Evolutionary conservation across 1,284 basidiomycete genomes (phyloP).

Genomic region (Gymnopus androsaceus): DNA sequence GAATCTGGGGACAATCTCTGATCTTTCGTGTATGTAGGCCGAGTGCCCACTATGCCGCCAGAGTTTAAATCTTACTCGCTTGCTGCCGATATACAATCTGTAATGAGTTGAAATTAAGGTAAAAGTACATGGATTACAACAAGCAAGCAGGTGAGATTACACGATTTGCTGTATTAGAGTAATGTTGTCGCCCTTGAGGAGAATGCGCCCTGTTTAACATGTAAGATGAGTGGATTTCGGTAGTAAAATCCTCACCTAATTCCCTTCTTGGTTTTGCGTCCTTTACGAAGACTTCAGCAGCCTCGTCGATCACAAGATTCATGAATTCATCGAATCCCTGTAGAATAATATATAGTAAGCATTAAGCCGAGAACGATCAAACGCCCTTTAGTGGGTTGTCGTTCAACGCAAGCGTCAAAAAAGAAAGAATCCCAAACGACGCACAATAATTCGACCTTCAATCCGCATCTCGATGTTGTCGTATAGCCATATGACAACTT

Average conservation of each 20-base stretch:
- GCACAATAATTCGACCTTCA: slow-evolving; percentile 94
- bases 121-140: slow-evolving; percentile 5
- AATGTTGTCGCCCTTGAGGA: slow-evolving; percentile 96
- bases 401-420: slow-evolving; percentile 19
- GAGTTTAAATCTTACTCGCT: slow-evolving; percentile 66
- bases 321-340: slow-evolving; percentile 99
- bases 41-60: slow-evolving; percentile 91
- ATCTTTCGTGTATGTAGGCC: slow-evolving; percentile 38
- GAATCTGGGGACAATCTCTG: slow-evolving; percentile 4
- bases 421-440: slow-evolving; percentile 41
- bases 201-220: slow-evolving; percentile 80
- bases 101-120: neutral
- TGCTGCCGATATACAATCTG: slow-evolving; percentile 8
- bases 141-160: slow-evolving; percentile 20
- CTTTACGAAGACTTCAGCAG: slow-evolving; percentile 90
- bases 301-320: slow-evolving; percentile 98
- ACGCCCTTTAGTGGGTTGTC: slow-evolving; percentile 18
- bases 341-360: slow-evolving; percentile 18
- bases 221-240: slow-evolving; percentile 15
- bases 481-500: slow-evolving; percentile 94
- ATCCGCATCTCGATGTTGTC: slow-evolving; percentile 97
- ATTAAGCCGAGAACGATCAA: slow-evolving; percentile 5
- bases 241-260: slow-evolving; percentile 55
- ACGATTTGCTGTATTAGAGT: slow-evolving; percentile 85
- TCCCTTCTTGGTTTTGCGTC: slow-evolving; percentile 82